These are phyloP conservation scores for Rauvolfia tetraphylla DNA, from an alignment of 257 asterid species.

Conservation along the genomic window DNA sequence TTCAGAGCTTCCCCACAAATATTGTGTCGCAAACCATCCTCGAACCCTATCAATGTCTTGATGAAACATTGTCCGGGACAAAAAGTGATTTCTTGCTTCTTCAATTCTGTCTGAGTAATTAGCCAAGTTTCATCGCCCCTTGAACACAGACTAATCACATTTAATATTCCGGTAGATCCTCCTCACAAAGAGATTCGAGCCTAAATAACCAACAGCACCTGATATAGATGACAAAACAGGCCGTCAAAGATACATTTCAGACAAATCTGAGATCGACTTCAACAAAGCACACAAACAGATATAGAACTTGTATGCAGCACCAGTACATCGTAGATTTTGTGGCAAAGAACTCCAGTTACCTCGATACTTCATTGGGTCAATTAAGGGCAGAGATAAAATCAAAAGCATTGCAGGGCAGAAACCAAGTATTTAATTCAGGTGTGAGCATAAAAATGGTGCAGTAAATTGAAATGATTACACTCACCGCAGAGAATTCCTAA, in stretches of 20 bases:
- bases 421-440: neutral
- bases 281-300: neutral
- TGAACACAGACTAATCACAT: conserved; percentile 47
- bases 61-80: conserved; percentile 10
- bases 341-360: neutral
- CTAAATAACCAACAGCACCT: conserved; percentile 96
- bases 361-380: too few species aligned
- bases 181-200: conserved; percentile 89
- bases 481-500: conserved; percentile 75
- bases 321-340: neutral
- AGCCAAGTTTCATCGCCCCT: conserved; percentile 7
- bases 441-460: neutral
- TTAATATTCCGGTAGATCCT: conserved; percentile 96
- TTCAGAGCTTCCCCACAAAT: conserved; percentile 27
- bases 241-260: neutral
- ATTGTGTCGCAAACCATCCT: conserved; percentile 31
- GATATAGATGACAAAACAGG: conserved; percentile 15
- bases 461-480: conserved; percentile 21
- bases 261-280: neutral
- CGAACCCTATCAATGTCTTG: conserved; percentile 16
- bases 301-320: neutral
- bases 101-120: conserved; percentile 4
- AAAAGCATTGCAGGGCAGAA: too few species aligned
- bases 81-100: conserved; percentile 15
- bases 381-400: too few species aligned